Evolutionary conservation across 139 green algal genomes (phyloP), one percentile per base, ranked within the genome.

Genomic region (Astrephomene gubernaculifera): DNA sequence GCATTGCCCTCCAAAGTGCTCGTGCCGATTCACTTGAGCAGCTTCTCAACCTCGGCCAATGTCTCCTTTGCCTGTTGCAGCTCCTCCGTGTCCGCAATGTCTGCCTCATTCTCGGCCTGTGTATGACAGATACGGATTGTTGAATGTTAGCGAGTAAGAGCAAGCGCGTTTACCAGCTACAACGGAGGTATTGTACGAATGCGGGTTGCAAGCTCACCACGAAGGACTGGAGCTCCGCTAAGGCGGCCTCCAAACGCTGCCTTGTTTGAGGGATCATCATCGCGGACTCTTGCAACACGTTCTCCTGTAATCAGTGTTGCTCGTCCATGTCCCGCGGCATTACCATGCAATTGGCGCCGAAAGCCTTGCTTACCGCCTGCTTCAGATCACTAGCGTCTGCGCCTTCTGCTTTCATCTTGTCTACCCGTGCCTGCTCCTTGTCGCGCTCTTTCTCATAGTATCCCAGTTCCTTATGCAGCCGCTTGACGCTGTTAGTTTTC

Each of bases 201-300:
- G n/a, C n/a, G n/a, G n/a, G n/a, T n/a, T n/a, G n/a, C n/a, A 14
- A 4, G 52, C 94, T 75, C 82, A 98, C 95, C 91, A 97, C 35
- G n/a, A 89, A 90, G 7, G 76, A 74, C 33, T 93, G 83, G 52
- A 98, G 86, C 60, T 97, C 94, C 41, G 74, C 57, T 36, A 97
- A 54, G 12, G 94, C 96, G 21, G 90, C 82, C 70, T 97, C 93
- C 21, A 98, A 65, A 8, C 95, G 90, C 67, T 96, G 87, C 64
- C 91, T 71, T 0, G 93, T 97, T 82, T 98, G 94, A 22, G 96
- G 96, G 19, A 98, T 91, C 94, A 98, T 98, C 83, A 95, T 95
- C 9, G 84, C 81, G 0, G 95, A 92, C 87, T 98, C 96, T 53
- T 89, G 84, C n/a, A 98, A 83, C 33, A 98, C 94, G 43, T 94